Base-by-base conservation (phyloP, 805 yeast genomes). In the Schwanniomyces vanrijiae region DNA sequence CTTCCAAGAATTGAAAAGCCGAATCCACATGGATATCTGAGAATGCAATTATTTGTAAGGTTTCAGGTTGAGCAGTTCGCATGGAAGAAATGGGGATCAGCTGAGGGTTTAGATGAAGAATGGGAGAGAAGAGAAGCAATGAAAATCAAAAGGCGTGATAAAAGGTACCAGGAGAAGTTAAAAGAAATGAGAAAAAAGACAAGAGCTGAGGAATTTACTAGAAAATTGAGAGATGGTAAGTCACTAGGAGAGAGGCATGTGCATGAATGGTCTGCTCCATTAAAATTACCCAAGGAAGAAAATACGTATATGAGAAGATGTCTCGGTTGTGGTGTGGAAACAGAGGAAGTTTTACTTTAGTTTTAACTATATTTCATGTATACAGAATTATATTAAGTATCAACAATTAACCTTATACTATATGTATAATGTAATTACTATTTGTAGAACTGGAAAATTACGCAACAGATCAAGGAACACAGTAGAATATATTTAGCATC, bases 11-110 rank as follows among this genome's bases (percentile, higher is more conserved):
- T 92, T 50, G 96, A 90, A 52, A 88, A 91, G 56, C 90, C 96
- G 2, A 94, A 94, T 60, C 99, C 99, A 0, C 96, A 94, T 65
- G 90, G 91, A 37, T 94, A 83, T 66, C 86, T 90, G 42, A 79
- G 94, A 60, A 94, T 94, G 99, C 96, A 91, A 76, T 73, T 94
- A 46, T 94, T 84, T 68, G 67, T 94, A 39, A 72, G 99, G 49
- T 87, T 83, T 59, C 98, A 94, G 59, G 90, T 94, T n/a, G 99
- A 94, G 64, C 89, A 86, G 58, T 88, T 77, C 66, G 96, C 98
- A 0, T 88, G 84, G 70, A 85, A 87, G 60, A 92, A 94, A 67
- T 94, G 99, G 99, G 96, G 94, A 1, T 86, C 95, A 1, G 78
- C 84, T 8, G 96, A 90, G 46, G 90, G 87, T 0, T 67, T 94